Evolutionary conservation across 2,329 filamentous ascomycete genomes (phyloP).

Genomic region (Fusarium metavorans): DNA sequence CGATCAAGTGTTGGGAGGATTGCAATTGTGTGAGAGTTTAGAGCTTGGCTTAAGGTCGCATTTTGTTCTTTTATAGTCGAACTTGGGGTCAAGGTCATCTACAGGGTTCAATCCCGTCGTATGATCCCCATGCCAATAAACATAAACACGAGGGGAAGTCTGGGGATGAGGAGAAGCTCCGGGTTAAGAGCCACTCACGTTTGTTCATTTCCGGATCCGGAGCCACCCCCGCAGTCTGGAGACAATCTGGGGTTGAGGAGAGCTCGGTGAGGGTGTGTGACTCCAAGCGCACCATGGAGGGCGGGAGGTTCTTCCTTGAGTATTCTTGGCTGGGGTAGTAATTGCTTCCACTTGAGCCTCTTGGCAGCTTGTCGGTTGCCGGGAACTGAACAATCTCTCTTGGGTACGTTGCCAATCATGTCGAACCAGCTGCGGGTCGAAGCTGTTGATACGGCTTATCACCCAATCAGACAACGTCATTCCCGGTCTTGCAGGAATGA

Average conservation of each 20-base stretch:
- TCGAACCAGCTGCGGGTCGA: neutral
- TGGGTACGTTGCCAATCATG: neutral
- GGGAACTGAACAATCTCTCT: neutral
- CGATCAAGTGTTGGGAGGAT: neutral
- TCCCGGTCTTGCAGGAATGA: neutral
- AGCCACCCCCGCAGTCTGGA: neutral
- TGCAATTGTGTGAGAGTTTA: neutral
- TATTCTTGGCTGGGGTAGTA: neutral
- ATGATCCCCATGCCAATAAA: neutral
- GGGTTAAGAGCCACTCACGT: neutral
- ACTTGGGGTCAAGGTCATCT: neutral
- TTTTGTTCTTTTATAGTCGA: neutral
- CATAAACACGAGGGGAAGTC: neutral
- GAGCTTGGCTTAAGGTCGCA: neutral
- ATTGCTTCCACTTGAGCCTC: neutral
- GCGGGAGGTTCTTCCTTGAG: neutral
- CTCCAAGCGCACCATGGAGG: neutral
- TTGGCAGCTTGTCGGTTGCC: neutral
- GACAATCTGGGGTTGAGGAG: neutral
- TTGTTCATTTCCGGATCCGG: neutral
- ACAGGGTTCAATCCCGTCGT: neutral
- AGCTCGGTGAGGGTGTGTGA: neutral
- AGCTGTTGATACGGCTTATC: neutral
- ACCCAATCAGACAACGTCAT: neutral
- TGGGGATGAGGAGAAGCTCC: neutral